Conservation (phyloP, 108 stramenopile genomes). For the Skeletonema grethae region DNA sequence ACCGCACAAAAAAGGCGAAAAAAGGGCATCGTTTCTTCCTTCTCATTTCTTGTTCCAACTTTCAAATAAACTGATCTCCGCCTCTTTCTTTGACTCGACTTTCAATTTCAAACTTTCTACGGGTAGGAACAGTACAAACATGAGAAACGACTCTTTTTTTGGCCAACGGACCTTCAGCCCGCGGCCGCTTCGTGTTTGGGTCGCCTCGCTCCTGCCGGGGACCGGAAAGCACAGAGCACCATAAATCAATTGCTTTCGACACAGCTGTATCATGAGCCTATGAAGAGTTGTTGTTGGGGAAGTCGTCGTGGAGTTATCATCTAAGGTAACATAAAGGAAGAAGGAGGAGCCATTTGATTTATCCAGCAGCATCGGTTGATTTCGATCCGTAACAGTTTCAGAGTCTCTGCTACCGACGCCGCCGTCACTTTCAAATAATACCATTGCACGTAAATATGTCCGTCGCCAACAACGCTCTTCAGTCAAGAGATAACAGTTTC, state of each 20-base stretch:
- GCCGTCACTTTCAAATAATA: not conserved
- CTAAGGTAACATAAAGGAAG: not conserved
- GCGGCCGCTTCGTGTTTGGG: not conserved
- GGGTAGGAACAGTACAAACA: not conserved
- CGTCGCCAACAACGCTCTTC: not conserved
- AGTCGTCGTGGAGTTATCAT: not conserved
- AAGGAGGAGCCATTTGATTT: not conserved
- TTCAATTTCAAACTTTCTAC: not conserved
- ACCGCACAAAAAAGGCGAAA: no score
- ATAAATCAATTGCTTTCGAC: not conserved
- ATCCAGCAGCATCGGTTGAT: not conserved
- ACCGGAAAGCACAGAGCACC: not conserved
- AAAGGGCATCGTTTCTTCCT: no score
- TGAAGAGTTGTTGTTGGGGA: no score
- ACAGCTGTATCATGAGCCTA: no score
- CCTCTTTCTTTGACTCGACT: not conserved
- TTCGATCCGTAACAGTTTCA: not conserved
- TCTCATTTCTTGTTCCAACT: no score
- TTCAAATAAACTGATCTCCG: not conserved
- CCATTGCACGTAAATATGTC: not conserved
- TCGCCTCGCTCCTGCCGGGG: not conserved
- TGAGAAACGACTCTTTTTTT: not conserved
- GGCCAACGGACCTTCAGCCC: not conserved
- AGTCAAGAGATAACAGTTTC: constrained; percentile 15
- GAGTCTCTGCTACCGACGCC: not conserved